A percentile compares a stretch with the other conserved stretches of the same genome.
phyloP scores from a whole-genome alignment of 78 protist species.

The Dictyostelium firmibasis region DNA sequence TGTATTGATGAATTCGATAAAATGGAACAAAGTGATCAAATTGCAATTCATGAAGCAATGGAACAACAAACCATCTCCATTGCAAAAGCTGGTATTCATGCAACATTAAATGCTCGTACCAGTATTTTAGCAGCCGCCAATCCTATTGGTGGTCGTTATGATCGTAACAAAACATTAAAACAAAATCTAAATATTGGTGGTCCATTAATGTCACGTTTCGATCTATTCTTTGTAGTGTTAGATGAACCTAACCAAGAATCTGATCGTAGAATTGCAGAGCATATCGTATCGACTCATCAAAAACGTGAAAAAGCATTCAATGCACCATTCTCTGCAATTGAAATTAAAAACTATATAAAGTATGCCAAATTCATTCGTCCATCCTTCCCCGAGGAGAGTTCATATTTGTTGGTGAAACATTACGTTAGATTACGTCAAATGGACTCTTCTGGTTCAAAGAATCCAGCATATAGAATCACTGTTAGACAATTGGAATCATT shows the following conservation, averaged over 20 bases:
- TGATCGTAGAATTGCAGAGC: conserved; percentile 96
- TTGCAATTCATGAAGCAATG: conserved; percentile 99
- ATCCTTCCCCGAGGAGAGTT: conserved; percentile 60
- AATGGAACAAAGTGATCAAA: conserved; percentile 97
- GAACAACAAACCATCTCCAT: conserved; percentile 99
- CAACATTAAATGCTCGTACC: conserved; percentile 97
- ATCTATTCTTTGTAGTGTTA: conserved; percentile 97
- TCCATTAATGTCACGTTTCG: conserved; percentile 99
- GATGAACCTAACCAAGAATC: conserved; percentile 92
- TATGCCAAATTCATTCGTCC: conserved; percentile 93
- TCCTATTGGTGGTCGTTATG: conserved; percentile 93
- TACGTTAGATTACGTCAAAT: conserved; percentile 83
- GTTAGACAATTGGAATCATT: conserved; percentile 99
- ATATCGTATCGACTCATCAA: conserved; percentile 95
- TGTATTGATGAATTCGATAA: conserved; percentile 99
- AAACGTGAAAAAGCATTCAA: conserved; percentile 61
- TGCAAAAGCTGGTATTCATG: conserved; percentile 99
- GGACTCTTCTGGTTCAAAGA: conserved; percentile 2
- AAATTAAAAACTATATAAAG: conserved; percentile 91
- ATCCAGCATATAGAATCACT: conserved; percentile 91
- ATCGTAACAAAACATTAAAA: conserved; percentile 26
- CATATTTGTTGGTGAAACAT: conserved; percentile 7
- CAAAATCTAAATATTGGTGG: conserved; percentile 95
- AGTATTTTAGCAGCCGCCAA: conserved; percentile 98
- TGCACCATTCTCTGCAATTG: conserved; percentile 75